Percentiles rank a stretch among this genome's conserved stretches.
Evolutionary conservation across 306 rosid species (phyloP).

Genomic region (Arachis hypogaea): DNA sequence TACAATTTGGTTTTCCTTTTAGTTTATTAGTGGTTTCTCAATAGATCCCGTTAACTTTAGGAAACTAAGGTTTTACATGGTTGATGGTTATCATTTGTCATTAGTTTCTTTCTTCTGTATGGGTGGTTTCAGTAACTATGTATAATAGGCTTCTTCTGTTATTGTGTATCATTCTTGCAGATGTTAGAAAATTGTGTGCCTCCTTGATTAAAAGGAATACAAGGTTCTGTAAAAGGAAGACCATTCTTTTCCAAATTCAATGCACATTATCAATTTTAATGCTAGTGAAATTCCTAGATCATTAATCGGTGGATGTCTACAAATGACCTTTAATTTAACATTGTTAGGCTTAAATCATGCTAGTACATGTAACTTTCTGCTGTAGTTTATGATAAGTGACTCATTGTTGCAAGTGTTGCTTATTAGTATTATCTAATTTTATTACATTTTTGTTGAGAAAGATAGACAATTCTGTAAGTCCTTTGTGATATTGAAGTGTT

Average conservation of each 20-base stretch:
- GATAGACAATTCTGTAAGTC: slow-evolving; percentile 19
- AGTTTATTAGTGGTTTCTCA: too few relatives aligned
- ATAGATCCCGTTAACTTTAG: too few relatives aligned
- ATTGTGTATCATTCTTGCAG: not conserved
- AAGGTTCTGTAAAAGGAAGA: too few relatives aligned
- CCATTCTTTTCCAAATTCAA: not conserved
- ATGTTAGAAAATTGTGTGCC: too few relatives aligned
- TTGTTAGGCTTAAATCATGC: slow-evolving; percentile 27
- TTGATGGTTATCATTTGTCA: too few relatives aligned
- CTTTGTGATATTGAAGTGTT: slow-evolving; percentile 25
- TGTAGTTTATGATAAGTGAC: not conserved
- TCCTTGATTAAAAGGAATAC: too few relatives aligned
- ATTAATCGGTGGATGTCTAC: not conserved
- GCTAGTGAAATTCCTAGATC: not conserved
- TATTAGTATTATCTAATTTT: slow-evolving; percentile 23
- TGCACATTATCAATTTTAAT: not conserved
- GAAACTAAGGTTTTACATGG: too few relatives aligned
- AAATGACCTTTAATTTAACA: not conserved
- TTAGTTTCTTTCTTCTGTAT: too few relatives aligned
- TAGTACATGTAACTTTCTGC: slow-evolving; percentile 17
- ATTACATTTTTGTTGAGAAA: slow-evolving; percentile 26
- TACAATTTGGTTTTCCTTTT: too few relatives aligned
- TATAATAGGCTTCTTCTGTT: not conserved
- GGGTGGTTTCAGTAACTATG: too few relatives aligned
- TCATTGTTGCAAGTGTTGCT: slow-evolving; percentile 22